Conservation (phyloP, 441 rosid species). For the Macaranga tanarius region DNA sequence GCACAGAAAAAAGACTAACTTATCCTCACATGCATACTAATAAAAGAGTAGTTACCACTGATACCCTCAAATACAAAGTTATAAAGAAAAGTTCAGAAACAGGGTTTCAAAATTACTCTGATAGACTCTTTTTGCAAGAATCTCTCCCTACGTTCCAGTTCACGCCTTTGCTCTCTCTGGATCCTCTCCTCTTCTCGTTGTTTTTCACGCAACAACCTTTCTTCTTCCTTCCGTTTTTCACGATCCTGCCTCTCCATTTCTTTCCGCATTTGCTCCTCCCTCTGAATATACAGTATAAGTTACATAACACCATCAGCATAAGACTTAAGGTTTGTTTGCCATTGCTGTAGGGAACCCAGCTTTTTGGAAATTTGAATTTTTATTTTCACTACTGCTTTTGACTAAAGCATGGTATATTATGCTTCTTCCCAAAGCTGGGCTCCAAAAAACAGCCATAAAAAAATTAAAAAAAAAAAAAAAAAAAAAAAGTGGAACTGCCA, state of each 20-base stretch:
- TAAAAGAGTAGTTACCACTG: neutral
- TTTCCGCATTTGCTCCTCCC: constrained; percentile 88
- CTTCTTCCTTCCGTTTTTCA: constrained; percentile 93
- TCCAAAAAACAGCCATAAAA: no score
- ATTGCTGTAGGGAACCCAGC: no score
- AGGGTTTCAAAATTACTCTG: constrained; percentile 50
- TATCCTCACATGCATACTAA: constrained; percentile 6
- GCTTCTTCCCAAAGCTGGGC: no score
- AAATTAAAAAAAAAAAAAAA: no score
- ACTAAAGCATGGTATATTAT: no score
- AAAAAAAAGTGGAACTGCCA: no score
- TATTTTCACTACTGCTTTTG: no score
- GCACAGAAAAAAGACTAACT: neutral
- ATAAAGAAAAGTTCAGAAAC: neutral
- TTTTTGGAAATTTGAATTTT: no score
- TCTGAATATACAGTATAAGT: constrained; percentile 42
- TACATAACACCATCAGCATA: constrained; percentile 10
- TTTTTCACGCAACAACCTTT: constrained; percentile 80
- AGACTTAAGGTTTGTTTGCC: neutral
- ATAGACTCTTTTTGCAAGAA: constrained; percentile 76
- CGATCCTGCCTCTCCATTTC: constrained; percentile 93
- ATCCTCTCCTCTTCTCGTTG: constrained; percentile 94
- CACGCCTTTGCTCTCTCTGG: constrained; percentile 82
- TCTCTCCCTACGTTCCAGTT: constrained; percentile 84
- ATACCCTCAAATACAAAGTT: neutral